These are phyloP conservation scores for Phytophthora pini DNA, from an alignment of 352 stramenopile genomes.

Conservation along the genomic window DNA sequence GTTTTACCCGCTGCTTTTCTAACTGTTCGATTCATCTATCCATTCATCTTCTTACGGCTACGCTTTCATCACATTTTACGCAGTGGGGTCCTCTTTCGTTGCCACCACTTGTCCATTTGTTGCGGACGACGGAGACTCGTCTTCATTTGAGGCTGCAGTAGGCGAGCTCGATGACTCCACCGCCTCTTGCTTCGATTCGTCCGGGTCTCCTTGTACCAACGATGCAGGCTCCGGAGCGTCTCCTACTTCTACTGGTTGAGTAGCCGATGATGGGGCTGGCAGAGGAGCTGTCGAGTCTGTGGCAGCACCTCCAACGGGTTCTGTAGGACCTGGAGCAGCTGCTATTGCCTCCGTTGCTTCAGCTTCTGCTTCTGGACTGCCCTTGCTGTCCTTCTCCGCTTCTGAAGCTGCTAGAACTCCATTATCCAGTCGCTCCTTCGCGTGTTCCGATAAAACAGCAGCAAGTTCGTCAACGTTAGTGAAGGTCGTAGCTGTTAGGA, in stretches of 20 bases:
- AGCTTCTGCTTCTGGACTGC: constrained; percentile 7
- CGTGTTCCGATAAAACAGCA: constrained; percentile 29
- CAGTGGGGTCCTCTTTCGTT: constrained; percentile 22
- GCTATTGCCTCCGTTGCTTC: constrained; percentile 17
- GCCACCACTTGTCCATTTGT: constrained; percentile 21
- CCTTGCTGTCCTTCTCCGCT: constrained; percentile 9
- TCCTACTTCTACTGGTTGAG: constrained; percentile 33
- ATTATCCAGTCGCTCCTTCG: constrained; percentile 19
- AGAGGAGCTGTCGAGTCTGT: constrained; percentile 7
- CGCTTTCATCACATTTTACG: constrained; percentile 24
- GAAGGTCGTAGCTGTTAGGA: constrained; percentile 33
- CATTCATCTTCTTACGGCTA: constrained; percentile 32
- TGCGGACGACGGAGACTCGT: constrained; percentile 2
- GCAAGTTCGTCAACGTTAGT: constrained; percentile 38
- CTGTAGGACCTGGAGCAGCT: constrained; percentile 2
- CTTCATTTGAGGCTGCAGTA: constrained; percentile 9
- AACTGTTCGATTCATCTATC: constrained; percentile 38
- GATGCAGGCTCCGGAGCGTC: constrained; percentile 13
- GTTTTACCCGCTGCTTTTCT: constrained; percentile 38
- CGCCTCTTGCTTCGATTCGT: constrained; percentile 1
- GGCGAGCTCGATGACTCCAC: constrained; percentile 18
- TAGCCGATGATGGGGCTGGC: constrained; percentile 7
- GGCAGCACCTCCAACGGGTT: constrained; percentile 3
- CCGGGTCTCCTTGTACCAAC: constrained; percentile 19
- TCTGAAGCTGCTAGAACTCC: background rate